Evolutionary conservation across 1,284 basidiomycete genomes (phyloP), one percentile per base, ranked within the genome.

Genomic region (Exsudoporus floridanus): DNA sequence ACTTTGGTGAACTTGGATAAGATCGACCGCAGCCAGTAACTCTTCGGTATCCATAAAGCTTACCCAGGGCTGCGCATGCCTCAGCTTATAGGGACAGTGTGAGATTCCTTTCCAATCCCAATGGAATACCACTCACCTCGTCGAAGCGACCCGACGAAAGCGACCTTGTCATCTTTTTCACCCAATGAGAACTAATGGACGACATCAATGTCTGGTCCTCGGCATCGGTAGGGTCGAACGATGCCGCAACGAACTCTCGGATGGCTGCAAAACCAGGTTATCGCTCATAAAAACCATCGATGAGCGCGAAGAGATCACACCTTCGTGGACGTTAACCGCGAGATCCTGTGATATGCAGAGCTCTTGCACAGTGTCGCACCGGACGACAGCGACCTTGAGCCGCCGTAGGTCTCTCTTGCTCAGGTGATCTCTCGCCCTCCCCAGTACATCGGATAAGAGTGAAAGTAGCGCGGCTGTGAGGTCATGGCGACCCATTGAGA

Each of bases 11-110:
- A 25, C 46, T 19, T 28, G 56, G 40, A 57, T 41, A 34, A 49
- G 50, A 50, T 77, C 74, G 16, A 83, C 56, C 5, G 74, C 65
- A 8, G 60, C 47, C 13, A 77, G 69, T 16, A 79, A 51, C n/a
- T 73, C 71, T 4, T 69, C 61, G 0, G 62, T 49, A 10, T 58
- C 57, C 58, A 81, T 70, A 55, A 77, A 83, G 46, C 70, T 74
- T 48, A 80, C 70, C 83, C 83, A 86, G 7, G 77, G 57, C 2
- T 62, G 60, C 3, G 69, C 70, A 12, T 63, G 64, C 5, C 52
- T 54, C 37, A 70, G 42, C 77, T 79, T 27, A n/a, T 50, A 35
- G n/a, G 14, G 7, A 14, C n/a, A 27, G 0, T 5, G n/a, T 56
- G 7, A 49, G 30, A 35, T 43, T 31, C 7, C 18, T 14, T 36